phyloP scores from a whole-genome alignment of 805 yeast species.

The Torulaspora delbrueckii region DNA sequence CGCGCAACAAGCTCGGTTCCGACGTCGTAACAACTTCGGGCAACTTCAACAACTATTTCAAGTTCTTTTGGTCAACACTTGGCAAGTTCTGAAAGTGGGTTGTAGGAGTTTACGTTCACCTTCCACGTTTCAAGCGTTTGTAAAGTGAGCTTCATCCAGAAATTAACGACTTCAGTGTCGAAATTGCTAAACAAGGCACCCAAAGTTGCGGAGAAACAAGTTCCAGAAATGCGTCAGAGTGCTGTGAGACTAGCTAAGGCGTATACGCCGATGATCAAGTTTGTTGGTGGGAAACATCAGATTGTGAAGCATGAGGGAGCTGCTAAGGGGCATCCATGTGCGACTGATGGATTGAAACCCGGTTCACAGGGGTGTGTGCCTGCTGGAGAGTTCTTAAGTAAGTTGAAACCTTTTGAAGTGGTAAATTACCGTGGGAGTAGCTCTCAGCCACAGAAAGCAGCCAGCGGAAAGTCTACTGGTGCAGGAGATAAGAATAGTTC shows the following conservation, averaged over 20 bases:
- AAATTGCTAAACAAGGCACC: conserved; percentile 15
- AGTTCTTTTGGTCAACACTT: background rate
- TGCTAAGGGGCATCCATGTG: conserved; percentile 27
- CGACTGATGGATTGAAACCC: conserved; percentile 28
- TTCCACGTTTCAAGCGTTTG: conserved; percentile 7
- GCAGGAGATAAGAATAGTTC: conserved; percentile 2
- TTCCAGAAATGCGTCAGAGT: conserved; percentile 32
- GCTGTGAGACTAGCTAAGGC: conserved; percentile 21
- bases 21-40: background rate
- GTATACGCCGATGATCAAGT: conserved; percentile 72
- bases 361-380: conserved; percentile 28
- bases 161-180: conserved; percentile 14
- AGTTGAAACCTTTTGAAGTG: conserved; percentile 40
- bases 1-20: conserved; percentile 4
- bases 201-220: background rate
- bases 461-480: conserved; percentile 2
- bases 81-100: background rate
- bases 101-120: conserved; percentile 6
- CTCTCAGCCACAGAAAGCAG: conserved; percentile 41
- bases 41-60: background rate
- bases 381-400: conserved; percentile 20
- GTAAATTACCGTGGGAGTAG: conserved; percentile 41
- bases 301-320: conserved; percentile 37
- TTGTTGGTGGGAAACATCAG: conserved; percentile 76
- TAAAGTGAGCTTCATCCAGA: conserved; percentile 17